Evolutionary conservation across 805 yeast genomes (phyloP), one percentile per base, ranked within the genome.

Genomic region (Cyberlindnera euphorbiiphila): DNA sequence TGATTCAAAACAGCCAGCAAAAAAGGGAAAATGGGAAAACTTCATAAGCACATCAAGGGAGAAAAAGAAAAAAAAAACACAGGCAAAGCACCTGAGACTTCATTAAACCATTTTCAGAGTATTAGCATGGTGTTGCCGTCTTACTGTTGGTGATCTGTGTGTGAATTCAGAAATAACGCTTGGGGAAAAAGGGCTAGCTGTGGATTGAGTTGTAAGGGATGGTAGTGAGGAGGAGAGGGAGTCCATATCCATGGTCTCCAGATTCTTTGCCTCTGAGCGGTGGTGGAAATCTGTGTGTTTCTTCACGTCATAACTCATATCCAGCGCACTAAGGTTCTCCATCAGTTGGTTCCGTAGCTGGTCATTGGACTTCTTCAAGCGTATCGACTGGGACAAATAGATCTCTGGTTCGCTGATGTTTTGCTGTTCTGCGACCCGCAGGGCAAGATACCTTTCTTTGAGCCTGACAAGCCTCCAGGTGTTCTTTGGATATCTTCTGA

Each of bases 391-490:
- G 24, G 20, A 30, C 25, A 34, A 14, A 24, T 36, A 24, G 14
- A 28, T 25, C 26, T 20, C 28, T 21, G 25, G 22, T 14, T 32
- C 26, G 20, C 29, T 21, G 3, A 12, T 20, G 9, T 13, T 31
- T 18, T 24, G 31, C 16, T 39, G 42, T 23, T 50, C 53, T 13
- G 38, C 29, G 16, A 32, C 29, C 22, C 42, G 32, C 14, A 45
- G 29, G 2, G 41, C 25, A 6, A 50, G 32, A 27, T 50, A 46
- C 36, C 56, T 47, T 28, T 51, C 47, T 32, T 44, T 43, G 15
- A 51, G 36, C 6, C 23, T 36, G 14, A 41, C 38, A n/a, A 51
- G 40, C 31, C 56, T 42, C 56, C 56, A 51, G 21, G 56, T 48
- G 35, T 46, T 50, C 37, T 42, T 47, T 25, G 56, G 56, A 34